A percentile compares a stretch with the other conserved stretches of the same genome.
phyloP scores from a whole-genome alignment of 495 filamentous ascomycete species.

The Daldinia grandis region DNA sequence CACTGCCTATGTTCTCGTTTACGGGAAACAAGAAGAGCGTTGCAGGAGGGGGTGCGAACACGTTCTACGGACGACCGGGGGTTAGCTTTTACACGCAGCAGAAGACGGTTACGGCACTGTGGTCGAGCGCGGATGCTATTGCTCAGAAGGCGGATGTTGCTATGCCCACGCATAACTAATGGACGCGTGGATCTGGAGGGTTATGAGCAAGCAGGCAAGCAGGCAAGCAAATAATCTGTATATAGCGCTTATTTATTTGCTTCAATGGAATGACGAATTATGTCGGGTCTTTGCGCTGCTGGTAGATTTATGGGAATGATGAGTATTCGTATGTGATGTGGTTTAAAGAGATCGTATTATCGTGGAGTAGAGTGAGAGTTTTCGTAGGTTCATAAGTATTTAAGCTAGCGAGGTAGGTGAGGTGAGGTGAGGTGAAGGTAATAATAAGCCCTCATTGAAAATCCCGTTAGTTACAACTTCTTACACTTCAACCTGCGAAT shows the following conservation, averaged over 20 bases:
- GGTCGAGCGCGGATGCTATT: slow-evolving; percentile 85
- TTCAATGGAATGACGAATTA: background rate
- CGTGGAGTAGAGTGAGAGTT: background rate
- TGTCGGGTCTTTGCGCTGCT: background rate
- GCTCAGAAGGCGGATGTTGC: slow-evolving; percentile 81
- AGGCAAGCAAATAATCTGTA: slow-evolving; percentile 3
- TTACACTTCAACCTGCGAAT: background rate
- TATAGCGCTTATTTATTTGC: background rate
- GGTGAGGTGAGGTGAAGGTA: background rate
- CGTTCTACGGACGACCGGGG: slow-evolving; percentile 93
- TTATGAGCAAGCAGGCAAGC: background rate
- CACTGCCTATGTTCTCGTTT: slow-evolving; percentile 95
- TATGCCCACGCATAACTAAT: slow-evolving; percentile 84
- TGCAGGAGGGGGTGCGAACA: slow-evolving; percentile 90
- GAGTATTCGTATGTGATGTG: background rate
- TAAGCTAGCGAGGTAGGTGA: too few species aligned
- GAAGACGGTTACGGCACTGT: slow-evolving; percentile 96
- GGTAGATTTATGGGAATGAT: background rate
- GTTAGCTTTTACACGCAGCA: slow-evolving; percentile 94
- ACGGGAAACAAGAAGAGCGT: slow-evolving; percentile 98
- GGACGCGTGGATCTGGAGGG: slow-evolving; percentile 24
- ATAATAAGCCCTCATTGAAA: background rate
- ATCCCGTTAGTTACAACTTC: background rate
- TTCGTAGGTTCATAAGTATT: too few species aligned
- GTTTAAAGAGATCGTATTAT: background rate